Conservation (phyloP, 1,284 basidiomycete species). For the Porphyrellus sp. region DNA sequence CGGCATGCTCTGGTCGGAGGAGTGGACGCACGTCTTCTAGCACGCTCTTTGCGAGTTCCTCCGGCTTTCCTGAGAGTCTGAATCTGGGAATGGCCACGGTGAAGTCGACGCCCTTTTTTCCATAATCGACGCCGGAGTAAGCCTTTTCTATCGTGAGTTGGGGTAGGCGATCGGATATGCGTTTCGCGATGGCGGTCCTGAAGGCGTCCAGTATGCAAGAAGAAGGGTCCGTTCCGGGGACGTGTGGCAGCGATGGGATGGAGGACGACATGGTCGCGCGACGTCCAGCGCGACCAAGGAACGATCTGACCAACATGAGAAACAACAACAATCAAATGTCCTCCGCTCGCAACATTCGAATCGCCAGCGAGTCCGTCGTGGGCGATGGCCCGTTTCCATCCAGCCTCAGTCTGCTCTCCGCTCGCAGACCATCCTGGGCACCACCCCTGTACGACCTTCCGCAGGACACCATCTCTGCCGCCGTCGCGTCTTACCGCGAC, state of each 20-base stretch:
- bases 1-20: neutral
- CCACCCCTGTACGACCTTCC: slow-evolving; percentile 30
- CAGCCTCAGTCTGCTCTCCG: slow-evolving; percentile 34
- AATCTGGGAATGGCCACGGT: slow-evolving; percentile 91
- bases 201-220: slow-evolving; percentile 81
- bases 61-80: slow-evolving; percentile 80
- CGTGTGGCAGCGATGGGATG: slow-evolving; percentile 29
- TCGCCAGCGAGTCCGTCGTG: slow-evolving; percentile 15
- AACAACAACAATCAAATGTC: too few relatives aligned
- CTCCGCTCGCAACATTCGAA: slow-evolving; percentile 25
- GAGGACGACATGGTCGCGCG: slow-evolving; percentile 25
- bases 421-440: slow-evolving; percentile 35
- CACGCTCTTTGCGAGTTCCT: slow-evolving; percentile 76
- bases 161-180: slow-evolving; percentile 69
- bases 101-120: slow-evolving; percentile 91
- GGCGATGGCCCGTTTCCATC: slow-evolving; percentile 27
- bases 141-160: slow-evolving; percentile 70
- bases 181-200: slow-evolving; percentile 78
- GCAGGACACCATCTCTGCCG: slow-evolving; percentile 25
- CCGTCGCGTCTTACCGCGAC: slow-evolving; percentile 32
- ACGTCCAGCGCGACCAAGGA: too few relatives aligned
- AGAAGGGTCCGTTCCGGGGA: slow-evolving; percentile 69
- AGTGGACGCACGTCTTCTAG: slow-evolving; percentile 59
- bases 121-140: slow-evolving; percentile 83
- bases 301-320: too few relatives aligned